These are phyloP conservation scores for Perkinsus olseni DNA, from an alignment of 169 alveolate genomes.

Conservation along the genomic window DNA sequence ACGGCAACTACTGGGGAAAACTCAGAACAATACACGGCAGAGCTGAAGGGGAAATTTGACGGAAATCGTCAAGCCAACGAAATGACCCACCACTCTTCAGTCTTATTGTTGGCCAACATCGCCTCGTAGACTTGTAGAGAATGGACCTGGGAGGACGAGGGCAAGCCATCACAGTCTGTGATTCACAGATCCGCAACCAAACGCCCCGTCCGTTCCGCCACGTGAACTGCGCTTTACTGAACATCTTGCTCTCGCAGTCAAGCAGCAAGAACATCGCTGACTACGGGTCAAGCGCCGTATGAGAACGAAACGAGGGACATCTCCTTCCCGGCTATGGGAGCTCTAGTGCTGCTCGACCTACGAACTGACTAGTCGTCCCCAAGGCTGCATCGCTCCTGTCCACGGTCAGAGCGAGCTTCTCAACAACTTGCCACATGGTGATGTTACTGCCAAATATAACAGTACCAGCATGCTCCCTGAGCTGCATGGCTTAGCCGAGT, in stretches of 20 bases:
- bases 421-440: background rate
- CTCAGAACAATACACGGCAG: too few relatives aligned
- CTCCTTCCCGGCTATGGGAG: too few relatives aligned
- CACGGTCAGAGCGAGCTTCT: background rate
- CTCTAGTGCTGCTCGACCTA: too few relatives aligned
- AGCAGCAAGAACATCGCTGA: too few relatives aligned
- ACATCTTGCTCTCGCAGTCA: too few relatives aligned
- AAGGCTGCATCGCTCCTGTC: background rate
- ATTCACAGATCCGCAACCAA: too few relatives aligned
- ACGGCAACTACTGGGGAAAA: too few relatives aligned
- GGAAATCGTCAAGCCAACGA: too few relatives aligned
- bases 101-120: background rate
- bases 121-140: background rate
- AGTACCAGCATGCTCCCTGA: background rate
- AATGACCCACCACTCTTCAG: background rate
- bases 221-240: too few relatives aligned
- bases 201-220: too few relatives aligned
- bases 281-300: background rate
- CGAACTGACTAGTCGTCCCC: background rate
- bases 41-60: background rate
- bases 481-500: background rate
- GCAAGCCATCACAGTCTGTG: background rate
- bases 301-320: too few relatives aligned
- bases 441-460: background rate
- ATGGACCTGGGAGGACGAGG: background rate